phyloP scores from a whole-genome alignment of 495 filamentous ascomycete species.

The Penicillium diatomitis region DNA sequence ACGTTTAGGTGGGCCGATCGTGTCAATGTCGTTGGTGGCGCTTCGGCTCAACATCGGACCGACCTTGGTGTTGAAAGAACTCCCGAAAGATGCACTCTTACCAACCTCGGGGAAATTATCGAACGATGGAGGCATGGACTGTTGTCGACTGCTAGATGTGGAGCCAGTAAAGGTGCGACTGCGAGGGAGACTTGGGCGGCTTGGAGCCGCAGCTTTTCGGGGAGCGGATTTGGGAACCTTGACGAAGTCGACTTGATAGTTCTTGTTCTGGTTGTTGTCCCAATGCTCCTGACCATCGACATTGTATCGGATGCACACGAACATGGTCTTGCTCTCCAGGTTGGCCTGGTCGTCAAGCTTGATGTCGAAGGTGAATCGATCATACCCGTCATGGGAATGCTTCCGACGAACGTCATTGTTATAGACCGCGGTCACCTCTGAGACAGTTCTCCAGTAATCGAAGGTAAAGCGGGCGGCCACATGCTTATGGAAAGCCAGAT shows the following conservation, averaged over 20 bases:
- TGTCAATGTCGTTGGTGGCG: slow-evolving; percentile 25
- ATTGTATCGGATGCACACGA: slow-evolving; percentile 83
- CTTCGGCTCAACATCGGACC: slow-evolving; percentile 34
- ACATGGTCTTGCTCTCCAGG: slow-evolving; percentile 80
- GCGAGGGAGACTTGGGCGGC: slow-evolving; percentile 63
- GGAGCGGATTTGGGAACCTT: slow-evolving; percentile 59
- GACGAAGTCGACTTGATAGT: slow-evolving; percentile 87
- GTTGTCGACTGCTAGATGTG: slow-evolving; percentile 38
- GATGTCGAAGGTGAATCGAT: slow-evolving; percentile 89
- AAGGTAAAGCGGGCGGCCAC: slow-evolving; percentile 90
- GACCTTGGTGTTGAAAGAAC: slow-evolving; percentile 45
- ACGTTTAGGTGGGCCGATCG: slow-evolving; percentile 38
- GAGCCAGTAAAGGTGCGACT: slow-evolving; percentile 50
- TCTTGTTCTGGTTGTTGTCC: slow-evolving; percentile 83
- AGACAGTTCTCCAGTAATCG: slow-evolving; percentile 97
- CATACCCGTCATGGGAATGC: slow-evolving; percentile 58
- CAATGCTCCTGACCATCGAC: slow-evolving; percentile 82
- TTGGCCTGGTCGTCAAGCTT: slow-evolving; percentile 86
- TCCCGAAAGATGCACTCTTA: slow-evolving; percentile 47
- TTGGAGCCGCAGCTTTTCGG: slow-evolving; percentile 35
- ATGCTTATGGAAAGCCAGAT: slow-evolving; percentile 80
- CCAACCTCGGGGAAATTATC: slow-evolving; percentile 58
- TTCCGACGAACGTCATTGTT: slow-evolving; percentile 65
- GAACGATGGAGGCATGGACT: slow-evolving; percentile 52
- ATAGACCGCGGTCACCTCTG: slow-evolving; percentile 84